Evolutionary conservation across 805 yeast genomes (phyloP).

Genomic region (Ogataea minuta): DNA sequence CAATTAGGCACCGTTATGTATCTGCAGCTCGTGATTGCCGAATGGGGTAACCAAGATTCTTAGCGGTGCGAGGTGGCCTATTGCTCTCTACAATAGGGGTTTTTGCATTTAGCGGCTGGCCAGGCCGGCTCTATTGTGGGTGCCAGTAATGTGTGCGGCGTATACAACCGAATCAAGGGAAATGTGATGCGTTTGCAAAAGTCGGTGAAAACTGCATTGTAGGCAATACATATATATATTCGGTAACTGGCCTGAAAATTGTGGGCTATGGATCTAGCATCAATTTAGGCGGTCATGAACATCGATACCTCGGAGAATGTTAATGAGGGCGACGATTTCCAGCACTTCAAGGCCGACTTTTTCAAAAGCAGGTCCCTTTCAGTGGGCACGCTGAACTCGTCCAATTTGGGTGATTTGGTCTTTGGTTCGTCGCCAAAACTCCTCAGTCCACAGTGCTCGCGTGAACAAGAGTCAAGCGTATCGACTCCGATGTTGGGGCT

Average conservation of each 20-base stretch:
- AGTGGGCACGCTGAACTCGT: constrained; percentile 9
- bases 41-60: neutral
- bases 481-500: constrained; percentile 10
- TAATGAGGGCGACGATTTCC: constrained; percentile 10
- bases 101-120: constrained; percentile 3
- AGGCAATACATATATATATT: constrained; percentile 4
- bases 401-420: constrained; percentile 6
- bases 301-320: constrained; percentile 6
- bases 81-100: constrained; percentile 1
- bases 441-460: constrained; percentile 9
- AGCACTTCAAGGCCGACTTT: constrained; percentile 21
- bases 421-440: constrained; percentile 13
- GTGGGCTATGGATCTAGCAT: constrained; percentile 4
- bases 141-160: no score
- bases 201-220: neutral
- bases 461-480: constrained; percentile 3
- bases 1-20: constrained; percentile 1
- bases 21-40: constrained; percentile 8
- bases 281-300: constrained; percentile 8
- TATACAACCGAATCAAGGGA: neutral
- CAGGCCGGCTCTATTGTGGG: constrained; percentile 2
- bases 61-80: constrained; percentile 3
- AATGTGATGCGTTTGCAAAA: constrained; percentile 4
- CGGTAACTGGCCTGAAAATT: neutral
- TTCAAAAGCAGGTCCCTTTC: constrained; percentile 20